A percentile compares a stretch with the other conserved stretches of the same genome.
phyloP scores from a whole-genome alignment of 2,329 filamentous ascomycete species.

The Ramularia endophylla region DNA sequence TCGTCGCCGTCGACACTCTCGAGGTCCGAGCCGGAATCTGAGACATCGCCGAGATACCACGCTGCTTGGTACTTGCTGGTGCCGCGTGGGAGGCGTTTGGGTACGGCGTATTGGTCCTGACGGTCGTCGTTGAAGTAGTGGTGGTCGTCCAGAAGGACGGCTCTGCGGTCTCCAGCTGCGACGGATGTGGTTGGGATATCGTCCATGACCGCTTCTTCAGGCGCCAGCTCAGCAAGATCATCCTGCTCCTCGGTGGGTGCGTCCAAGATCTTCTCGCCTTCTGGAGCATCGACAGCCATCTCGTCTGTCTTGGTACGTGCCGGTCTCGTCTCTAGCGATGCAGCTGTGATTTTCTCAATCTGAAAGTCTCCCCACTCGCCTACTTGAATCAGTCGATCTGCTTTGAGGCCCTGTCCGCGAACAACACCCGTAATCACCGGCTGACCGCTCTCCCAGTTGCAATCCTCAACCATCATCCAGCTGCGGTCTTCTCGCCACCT shows the following conservation, averaged over 20 bases:
- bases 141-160: conserved; percentile 90
- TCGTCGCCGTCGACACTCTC: conserved; percentile 58
- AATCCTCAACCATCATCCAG: conserved; percentile 86
- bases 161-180: conserved; percentile 56
- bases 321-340: conserved; percentile 56
- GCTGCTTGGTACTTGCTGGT: conserved; percentile 92
- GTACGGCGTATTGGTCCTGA: conserved; percentile 51
- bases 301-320: conserved; percentile 47
- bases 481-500: conserved; percentile 91
- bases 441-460: conserved; percentile 59
- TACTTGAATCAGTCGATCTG: conserved; percentile 82
- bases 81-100: conserved; percentile 76
- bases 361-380: conserved; percentile 94
- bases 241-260: conserved; percentile 73
- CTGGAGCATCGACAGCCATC: conserved; percentile 63
- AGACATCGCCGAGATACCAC: conserved; percentile 82
- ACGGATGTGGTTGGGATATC: conserved; percentile 52
- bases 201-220: conserved; percentile 76
- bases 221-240: conserved; percentile 74
- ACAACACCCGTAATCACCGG: conserved; percentile 69
- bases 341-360: conserved; percentile 79
- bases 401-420: conserved; percentile 78
- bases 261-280: conserved; percentile 57
- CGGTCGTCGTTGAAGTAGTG: conserved; percentile 97
- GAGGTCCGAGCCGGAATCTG: conserved; percentile 78